Conservation (phyloP, 352 stramenopile species). For the Phytophthora fragariae region DNA sequence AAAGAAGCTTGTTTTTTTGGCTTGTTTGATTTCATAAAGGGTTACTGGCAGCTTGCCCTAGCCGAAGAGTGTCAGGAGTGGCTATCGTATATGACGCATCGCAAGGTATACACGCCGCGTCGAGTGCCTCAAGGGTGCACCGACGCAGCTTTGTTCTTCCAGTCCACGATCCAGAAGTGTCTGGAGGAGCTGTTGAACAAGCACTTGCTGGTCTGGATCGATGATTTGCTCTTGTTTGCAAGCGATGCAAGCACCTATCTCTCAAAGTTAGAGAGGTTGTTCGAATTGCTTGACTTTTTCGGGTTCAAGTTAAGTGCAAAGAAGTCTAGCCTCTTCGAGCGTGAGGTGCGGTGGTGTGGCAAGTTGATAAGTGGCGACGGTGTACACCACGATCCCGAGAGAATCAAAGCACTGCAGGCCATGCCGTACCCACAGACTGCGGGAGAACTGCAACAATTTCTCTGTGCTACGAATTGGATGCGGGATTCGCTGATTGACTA, state of each 20-base stretch:
- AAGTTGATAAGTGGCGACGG: slow-evolving; percentile 7
- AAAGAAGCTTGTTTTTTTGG: slow-evolving; percentile 1
- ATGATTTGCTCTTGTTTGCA: slow-evolving; percentile 39
- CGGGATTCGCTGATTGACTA: not conserved
- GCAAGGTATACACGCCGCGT: slow-evolving; percentile 5
- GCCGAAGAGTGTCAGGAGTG: slow-evolving; percentile 10
- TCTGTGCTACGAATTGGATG: slow-evolving; percentile 10
- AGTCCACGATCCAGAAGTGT: slow-evolving; percentile 11
- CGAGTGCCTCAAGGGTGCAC: slow-evolving; percentile 2
- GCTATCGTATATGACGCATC: slow-evolving; percentile 28
- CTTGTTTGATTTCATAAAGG: slow-evolving; percentile 29
- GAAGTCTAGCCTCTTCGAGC: slow-evolving; percentile 33
- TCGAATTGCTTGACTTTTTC: slow-evolving; percentile 28
- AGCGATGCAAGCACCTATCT: slow-evolving; percentile 26
- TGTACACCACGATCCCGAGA: slow-evolving; percentile 1
- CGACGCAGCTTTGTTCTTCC: slow-evolving; percentile 2
- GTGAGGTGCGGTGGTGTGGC: slow-evolving; percentile 31
- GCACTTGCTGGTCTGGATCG: slow-evolving; percentile 26
- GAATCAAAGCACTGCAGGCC: slow-evolving; percentile 2
- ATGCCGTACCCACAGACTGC: slow-evolving; percentile 1
- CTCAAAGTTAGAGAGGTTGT: slow-evolving; percentile 23
- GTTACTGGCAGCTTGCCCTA: slow-evolving; percentile 6
- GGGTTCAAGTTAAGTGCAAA: slow-evolving; percentile 33
- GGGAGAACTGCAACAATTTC: slow-evolving; percentile 11
- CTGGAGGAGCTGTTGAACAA: slow-evolving; percentile 8